Evolutionary conservation across 2,329 filamentous ascomycete genomes (phyloP).

Genomic region (Aspergillus arachidicola): DNA sequence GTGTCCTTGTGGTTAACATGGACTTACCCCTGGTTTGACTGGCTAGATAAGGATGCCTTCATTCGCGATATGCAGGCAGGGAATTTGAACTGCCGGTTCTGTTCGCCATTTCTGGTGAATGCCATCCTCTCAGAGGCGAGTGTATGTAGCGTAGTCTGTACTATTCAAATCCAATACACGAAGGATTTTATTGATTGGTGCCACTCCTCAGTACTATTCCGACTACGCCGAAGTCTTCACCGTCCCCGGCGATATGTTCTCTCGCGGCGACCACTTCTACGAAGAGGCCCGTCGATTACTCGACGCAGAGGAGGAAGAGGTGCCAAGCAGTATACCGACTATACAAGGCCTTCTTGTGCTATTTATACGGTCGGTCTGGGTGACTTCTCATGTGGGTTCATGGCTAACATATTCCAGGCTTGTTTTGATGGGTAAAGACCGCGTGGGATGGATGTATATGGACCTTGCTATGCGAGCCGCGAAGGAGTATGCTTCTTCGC

Average conservation of each 20-base stretch:
- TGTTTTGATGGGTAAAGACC: slow-evolving; percentile 34
- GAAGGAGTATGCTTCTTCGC: slow-evolving; percentile 21
- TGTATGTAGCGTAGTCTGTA: slow-evolving; percentile 24
- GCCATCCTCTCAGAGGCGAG: slow-evolving; percentile 36
- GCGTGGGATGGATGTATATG: slow-evolving; percentile 30
- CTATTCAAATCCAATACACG: neutral
- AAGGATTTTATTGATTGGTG: slow-evolving; percentile 3
- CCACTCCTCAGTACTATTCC: slow-evolving; percentile 22
- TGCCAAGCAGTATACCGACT: slow-evolving; percentile 26
- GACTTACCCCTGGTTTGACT: slow-evolving; percentile 32
- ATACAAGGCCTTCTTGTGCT: slow-evolving; percentile 31
- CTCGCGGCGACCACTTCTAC: slow-evolving; percentile 32
- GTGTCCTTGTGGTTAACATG: slow-evolving; percentile 38
- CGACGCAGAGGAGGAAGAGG: slow-evolving; percentile 27
- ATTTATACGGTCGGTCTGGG: slow-evolving; percentile 24
- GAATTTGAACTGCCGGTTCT: slow-evolving; percentile 29
- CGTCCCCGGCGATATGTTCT: slow-evolving; percentile 25
- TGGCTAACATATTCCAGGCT: slow-evolving; percentile 17
- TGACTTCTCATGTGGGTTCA: neutral
- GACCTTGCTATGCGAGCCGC: slow-evolving; percentile 26
- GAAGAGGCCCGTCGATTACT: slow-evolving; percentile 32
- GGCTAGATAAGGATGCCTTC: slow-evolving; percentile 34
- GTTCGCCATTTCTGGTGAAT: slow-evolving; percentile 40
- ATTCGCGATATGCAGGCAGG: slow-evolving; percentile 32
- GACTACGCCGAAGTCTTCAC: slow-evolving; percentile 31